Evolutionary conservation across 139 green algal genomes (phyloP), one percentile per base, ranked within the genome.

Genomic region (Trebouxia sp.): DNA sequence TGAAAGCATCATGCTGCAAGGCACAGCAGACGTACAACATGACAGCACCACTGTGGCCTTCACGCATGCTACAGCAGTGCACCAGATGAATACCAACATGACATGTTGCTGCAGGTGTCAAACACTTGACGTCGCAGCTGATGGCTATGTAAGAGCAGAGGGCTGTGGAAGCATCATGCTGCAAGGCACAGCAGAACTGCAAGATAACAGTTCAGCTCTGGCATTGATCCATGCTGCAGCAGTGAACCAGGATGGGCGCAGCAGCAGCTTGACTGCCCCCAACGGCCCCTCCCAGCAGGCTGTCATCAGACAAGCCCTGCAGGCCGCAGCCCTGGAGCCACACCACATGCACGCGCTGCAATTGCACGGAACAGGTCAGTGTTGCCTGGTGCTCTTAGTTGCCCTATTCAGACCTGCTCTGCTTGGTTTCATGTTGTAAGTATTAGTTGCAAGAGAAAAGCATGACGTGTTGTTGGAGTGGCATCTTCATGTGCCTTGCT

Each of bases 301-400:
- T 6, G 78, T 92, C 3, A 85, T 92, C 67, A 55, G 48, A 39
- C 78, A 75, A 24, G 88, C 89, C 20, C 51, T 83, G 30, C 45
- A 67, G 28, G 48, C 65, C 82, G 15, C 38, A 90, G 17, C 90
- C 50, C 87, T 85, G 15, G 87, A 11, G 28, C n/a, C 51, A 32
- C 3, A 42, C 30, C 72, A 84, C 30, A 66, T 84, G 70, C 26
- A 70, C 41, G 72, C 22, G 26, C 82, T 96, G 48, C 84, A 92
- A 28, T 85, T 95, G 84, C 93, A 97, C 74, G 93, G 92, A 62
- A 97, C 93, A 26, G 92, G 42, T n/a, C n/a, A n/a, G n/a, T n/a
- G n/a, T n/a, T n/a, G n/a, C n/a, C n/a, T n/a, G n/a, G n/a, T n/a
- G n/a, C n/a, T n/a, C n/a, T n/a, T n/a, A n/a, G n/a, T n/a, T n/a